Percentiles rank a stretch among this genome's conserved stretches.
Evolutionary conservation across 768 basidiomycete species (phyloP).

Genomic region (Boletus reticuloceps): DNA sequence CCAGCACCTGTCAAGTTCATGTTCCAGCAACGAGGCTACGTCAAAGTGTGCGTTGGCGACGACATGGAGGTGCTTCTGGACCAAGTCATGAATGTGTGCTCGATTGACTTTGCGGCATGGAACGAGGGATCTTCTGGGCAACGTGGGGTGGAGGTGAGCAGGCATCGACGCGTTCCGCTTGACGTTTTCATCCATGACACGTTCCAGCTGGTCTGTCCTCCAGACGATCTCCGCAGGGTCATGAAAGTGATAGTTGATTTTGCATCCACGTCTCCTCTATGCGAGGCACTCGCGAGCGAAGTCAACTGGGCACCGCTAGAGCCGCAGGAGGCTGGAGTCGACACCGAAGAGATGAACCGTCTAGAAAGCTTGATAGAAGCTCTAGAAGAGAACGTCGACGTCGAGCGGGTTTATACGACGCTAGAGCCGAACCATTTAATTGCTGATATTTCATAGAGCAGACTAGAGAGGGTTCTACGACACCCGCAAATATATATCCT

Average conservation of each 20-base stretch:
- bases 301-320: constrained; percentile 55
- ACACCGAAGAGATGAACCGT: constrained; percentile 33
- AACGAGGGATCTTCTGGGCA: constrained; percentile 31
- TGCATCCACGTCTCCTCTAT: constrained; percentile 25
- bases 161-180: neutral
- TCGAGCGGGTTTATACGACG: constrained; percentile 57
- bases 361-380: constrained; percentile 47
- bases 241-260: constrained; percentile 33
- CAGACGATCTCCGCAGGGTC: constrained; percentile 38
- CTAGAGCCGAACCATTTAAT: constrained; percentile 33
- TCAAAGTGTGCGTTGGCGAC: constrained; percentile 42
- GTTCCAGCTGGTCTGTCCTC: constrained; percentile 45
- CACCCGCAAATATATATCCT: neutral
- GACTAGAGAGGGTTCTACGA: neutral
- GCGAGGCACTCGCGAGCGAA: constrained; percentile 47
- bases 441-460: constrained; percentile 19
- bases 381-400: constrained; percentile 58
- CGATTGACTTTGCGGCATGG: constrained; percentile 46
- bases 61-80: constrained; percentile 39
- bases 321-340: constrained; percentile 34
- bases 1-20: constrained; percentile 64
- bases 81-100: constrained; percentile 37
- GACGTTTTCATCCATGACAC: neutral
- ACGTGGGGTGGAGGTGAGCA: constrained; percentile 35
- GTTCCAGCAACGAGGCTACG: constrained; percentile 55